Percentiles rank a stretch among this genome's conserved stretches.
Evolutionary conservation across 106 monocot genomes (phyloP).

Genomic region (Dendrobium chrysotoxum): DNA sequence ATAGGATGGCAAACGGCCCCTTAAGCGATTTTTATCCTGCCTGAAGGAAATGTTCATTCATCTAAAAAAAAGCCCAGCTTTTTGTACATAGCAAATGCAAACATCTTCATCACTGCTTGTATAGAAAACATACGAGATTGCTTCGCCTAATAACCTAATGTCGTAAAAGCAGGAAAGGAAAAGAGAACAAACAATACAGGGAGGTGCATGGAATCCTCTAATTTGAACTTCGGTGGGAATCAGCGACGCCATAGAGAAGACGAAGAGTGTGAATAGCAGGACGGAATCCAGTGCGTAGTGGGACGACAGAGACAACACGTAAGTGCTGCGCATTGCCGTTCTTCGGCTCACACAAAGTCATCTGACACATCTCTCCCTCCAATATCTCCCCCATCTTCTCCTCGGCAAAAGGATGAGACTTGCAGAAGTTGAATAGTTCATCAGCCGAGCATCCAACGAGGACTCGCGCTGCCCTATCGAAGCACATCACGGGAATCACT

Average conservation of each 20-base stretch:
- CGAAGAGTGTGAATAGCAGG: constrained; percentile 46
- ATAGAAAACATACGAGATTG: no score
- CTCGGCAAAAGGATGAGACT: constrained; percentile 31
- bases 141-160: no score
- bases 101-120: no score
- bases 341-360: constrained; percentile 39
- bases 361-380: constrained; percentile 63
- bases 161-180: not conserved
- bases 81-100: no score
- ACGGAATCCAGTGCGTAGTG: constrained; percentile 47
- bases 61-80: no score
- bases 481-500: constrained; percentile 55
- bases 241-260: constrained; percentile 13
- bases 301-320: constrained; percentile 43
- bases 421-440: constrained; percentile 53
- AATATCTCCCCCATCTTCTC: constrained; percentile 34
- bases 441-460: constrained; percentile 72
- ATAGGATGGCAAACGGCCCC: no score
- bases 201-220: not conserved
- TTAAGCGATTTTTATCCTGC: no score
- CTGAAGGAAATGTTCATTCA: no score
- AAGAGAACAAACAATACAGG: not conserved
- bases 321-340: constrained; percentile 65
- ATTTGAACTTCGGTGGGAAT: not conserved
- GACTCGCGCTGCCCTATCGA: constrained; percentile 59